Evolutionary conservation across 2,329 filamentous ascomycete species (phyloP), one percentile per base, ranked within the genome.

Genomic region (Pseudonectria foliicola): DNA sequence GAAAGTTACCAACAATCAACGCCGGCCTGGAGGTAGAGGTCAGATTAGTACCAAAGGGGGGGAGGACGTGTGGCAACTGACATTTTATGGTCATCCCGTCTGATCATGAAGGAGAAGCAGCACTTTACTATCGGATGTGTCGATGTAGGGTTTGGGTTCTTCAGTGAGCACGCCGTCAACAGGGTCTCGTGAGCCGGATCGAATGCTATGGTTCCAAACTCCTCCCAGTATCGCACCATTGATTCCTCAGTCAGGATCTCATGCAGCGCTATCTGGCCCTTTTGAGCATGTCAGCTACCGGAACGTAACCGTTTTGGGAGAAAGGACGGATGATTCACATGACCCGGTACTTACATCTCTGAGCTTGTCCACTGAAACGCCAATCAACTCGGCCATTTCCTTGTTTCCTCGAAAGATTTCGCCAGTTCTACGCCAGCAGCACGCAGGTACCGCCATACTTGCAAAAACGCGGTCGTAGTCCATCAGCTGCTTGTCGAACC

Each of bases 401-500:
- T 94, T 94, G 59, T 98, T 98, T 1, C 90, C 92, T 45, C 92
- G 74, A 57, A 95, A 96, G 31, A 98, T 96, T 66, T 98, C 92
- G 8, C 92, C 92, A 0, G 92, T 98, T 53, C 92, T 75, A 52
- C 92, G 75, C 92, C 92, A 98, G 59, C 90, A 94, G 62, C 92
- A 98, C 11, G 92, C 92, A 0, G 92, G 92, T 43, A 98, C 90
- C 2, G 92, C 92, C 92, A 98, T 98, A 59, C 88, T 94, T 2
- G 92, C 92, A 66, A 98, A 98, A 2, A 98, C 89, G 23, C 92
- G 86, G 55, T 98, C 92, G 53, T 96, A 96, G 57, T 96, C 92
- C 84, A 96, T 92, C 49, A 98, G 66, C 44, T 85, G 92, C 53
- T 84, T 80, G 61, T 98, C 92, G 55, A 98, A 96, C 90, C 92